These are phyloP conservation scores for Coemansia sp. DNA, from an alignment of 192 early-diverging fungal genomes.

Conservation along the genomic window DNA sequence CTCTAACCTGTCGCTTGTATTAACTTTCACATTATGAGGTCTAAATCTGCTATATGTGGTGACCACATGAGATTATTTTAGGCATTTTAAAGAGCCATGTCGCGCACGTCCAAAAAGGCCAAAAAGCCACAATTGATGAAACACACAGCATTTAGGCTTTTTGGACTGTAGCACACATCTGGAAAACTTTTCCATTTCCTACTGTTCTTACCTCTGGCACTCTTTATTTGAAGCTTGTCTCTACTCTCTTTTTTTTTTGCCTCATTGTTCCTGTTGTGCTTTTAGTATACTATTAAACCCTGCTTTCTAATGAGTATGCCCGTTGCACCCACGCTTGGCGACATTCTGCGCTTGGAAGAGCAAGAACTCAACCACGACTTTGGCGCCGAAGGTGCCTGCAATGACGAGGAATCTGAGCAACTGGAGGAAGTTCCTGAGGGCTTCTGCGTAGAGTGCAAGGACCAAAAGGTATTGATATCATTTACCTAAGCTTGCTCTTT, in stretches of 20 bases:
- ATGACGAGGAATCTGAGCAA: constrained; percentile 4
- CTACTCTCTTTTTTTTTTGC: neutral
- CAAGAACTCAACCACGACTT: constrained; percentile 21
- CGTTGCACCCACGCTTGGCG: constrained; percentile 34
- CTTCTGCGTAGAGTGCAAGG: constrained; percentile 88
- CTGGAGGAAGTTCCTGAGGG: constrained; percentile 59
- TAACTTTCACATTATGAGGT: neutral
- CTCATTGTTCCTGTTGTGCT: neutral
- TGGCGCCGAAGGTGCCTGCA: constrained; percentile 1
- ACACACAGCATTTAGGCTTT: too few relatives aligned
- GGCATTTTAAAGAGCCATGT: too few relatives aligned
- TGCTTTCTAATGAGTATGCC: constrained; percentile 39
- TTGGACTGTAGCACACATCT: too few relatives aligned
- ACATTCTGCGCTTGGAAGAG: constrained; percentile 42
- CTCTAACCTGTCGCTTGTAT: neutral
- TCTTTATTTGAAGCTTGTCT: neutral
- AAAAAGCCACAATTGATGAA: too few relatives aligned
- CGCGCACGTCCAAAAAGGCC: too few relatives aligned
- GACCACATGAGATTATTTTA: too few relatives aligned
- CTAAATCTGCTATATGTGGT: too few relatives aligned
- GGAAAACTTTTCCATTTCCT: neutral
- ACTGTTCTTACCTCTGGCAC: neutral
- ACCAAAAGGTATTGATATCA: constrained; percentile 58
- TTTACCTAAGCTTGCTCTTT: neutral
- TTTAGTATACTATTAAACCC: constrained; percentile 1